Evolutionary conservation across 768 basidiomycete species (phyloP), one percentile per base, ranked within the genome.

Genomic region (Tylopilus rubrobrunneus): DNA sequence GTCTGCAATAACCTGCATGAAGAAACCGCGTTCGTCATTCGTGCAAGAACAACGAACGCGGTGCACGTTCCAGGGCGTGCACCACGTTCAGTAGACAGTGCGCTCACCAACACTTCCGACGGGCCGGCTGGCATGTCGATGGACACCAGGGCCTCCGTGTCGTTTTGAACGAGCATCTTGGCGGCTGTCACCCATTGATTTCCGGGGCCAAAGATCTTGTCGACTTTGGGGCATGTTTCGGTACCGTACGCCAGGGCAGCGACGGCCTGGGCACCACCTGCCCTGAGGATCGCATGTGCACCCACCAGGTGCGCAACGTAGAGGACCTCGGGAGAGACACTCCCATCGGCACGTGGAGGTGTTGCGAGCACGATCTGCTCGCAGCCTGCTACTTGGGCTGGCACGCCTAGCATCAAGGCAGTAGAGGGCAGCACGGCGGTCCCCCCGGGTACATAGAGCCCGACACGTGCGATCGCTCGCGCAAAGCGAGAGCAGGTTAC

Each of bases 131-230:
- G 97, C 92, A 99, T 98, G 71, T 99, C 97, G 63, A 98, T 99
- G 15, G 92, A 89, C 7, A 98, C 94, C 57, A 95, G 71, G 9
- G 97, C 96, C 63, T 95, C 90, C 12, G 95, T 95, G 67, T 99
- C 97, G 71, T 98, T 99, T 68, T 98, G 95, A 25, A 99, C 96
- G 50, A 96, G 73, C 97, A 99, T 98, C 76, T 99, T 99, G 48
- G 96, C 97, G 2, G 97, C 97, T 2, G 96, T 99, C 23, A 99
- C 97, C 93, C 95, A 99, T 70, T 98, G 97, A 68, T 99, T 99
- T 25, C 97, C 97, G 7, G 97, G 97, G 9, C 97, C 97, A 66
- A 98, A 96, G 62, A 99, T 94, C 76, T 99, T 99, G 78, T 99
- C 97, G 25, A 98, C 96, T 73, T 99, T 98, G 15, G 94, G 92